These are phyloP conservation scores for Epichloe elymi DNA, from an alignment of 2,329 filamentous ascomycete species.

Conservation along the genomic window DNA sequence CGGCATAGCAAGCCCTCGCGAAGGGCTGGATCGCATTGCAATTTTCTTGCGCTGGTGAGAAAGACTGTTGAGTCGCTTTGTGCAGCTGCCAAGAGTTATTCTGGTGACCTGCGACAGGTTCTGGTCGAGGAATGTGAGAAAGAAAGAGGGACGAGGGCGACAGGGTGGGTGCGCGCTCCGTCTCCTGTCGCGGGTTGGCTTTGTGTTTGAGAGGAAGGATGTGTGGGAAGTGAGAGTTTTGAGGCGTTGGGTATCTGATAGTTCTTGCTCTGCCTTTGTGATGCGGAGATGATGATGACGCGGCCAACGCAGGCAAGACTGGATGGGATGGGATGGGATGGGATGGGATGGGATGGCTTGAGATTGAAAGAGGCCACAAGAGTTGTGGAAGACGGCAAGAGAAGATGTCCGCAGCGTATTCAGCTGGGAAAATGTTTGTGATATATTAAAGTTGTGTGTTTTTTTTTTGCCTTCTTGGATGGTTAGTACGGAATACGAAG, in stretches of 20 bases:
- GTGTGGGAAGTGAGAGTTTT: not conserved
- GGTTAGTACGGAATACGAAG: constrained; percentile 2
- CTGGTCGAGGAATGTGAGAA: not conserved
- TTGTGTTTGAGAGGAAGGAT: not conserved
- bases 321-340: not conserved
- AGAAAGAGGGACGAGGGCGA: not conserved
- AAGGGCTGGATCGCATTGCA: constrained; percentile 13
- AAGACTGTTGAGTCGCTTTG: not conserved
- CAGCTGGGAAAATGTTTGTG: constrained; percentile 3
- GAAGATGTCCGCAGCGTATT: constrained; percentile 1
- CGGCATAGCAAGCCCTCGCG: constrained; percentile 11
- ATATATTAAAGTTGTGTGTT: constrained; percentile 2
- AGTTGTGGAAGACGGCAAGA: not conserved
- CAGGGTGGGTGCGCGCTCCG: not conserved
- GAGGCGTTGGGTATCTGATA: not conserved
- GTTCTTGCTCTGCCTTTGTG: not conserved
- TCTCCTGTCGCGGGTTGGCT: not conserved
- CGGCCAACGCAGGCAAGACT: not conserved
- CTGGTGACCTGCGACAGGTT: constrained; percentile 1
- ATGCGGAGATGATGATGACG: not conserved
- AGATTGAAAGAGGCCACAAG: not conserved
- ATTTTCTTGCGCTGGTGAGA: not conserved
- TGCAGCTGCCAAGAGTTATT: not conserved
- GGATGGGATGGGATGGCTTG: not conserved
- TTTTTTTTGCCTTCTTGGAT: not conserved